A percentile compares a stretch with the other conserved stretches of the same genome.
phyloP scores from a whole-genome alignment of 2,329 filamentous ascomycete genomes.

The Fusarium secorum region DNA sequence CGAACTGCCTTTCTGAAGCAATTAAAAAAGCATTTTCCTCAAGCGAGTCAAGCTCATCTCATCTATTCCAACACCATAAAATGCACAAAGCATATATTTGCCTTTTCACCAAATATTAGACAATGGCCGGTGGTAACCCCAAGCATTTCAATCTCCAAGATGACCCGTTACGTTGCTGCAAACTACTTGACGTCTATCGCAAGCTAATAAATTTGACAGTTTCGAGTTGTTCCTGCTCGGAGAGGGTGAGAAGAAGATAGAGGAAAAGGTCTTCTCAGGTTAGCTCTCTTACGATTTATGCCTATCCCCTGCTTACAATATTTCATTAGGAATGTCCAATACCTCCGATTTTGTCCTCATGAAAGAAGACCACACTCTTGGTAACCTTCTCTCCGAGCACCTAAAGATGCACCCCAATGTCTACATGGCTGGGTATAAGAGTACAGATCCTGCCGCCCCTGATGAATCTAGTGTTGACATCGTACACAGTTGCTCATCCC shows the following conservation, averaged over 20 bases:
- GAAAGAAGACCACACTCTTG: constrained; percentile 97
- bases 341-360: constrained; percentile 94
- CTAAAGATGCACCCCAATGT: constrained; percentile 86
- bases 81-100: neutral
- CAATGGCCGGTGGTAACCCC: constrained; percentile 49
- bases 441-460: constrained; percentile 52
- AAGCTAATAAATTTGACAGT: constrained; percentile 56
- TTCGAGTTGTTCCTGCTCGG: constrained; percentile 92
- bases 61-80: neutral
- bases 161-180: constrained; percentile 45
- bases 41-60: neutral
- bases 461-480: constrained; percentile 4
- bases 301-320: neutral
- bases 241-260: constrained; percentile 92
- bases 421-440: constrained; percentile 91
- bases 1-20: neutral
- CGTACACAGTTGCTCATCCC: constrained; percentile 59
- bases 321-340: constrained; percentile 76
- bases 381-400: constrained; percentile 85
- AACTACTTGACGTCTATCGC: neutral
- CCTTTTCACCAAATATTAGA: neutral
- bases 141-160: constrained; percentile 52
- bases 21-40: neutral
- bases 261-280: constrained; percentile 89
- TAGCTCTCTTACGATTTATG: constrained; percentile 48